phyloP scores from a whole-genome alignment of 1,284 basidiomycete species.

The Ustilago cynodontis region DNA sequence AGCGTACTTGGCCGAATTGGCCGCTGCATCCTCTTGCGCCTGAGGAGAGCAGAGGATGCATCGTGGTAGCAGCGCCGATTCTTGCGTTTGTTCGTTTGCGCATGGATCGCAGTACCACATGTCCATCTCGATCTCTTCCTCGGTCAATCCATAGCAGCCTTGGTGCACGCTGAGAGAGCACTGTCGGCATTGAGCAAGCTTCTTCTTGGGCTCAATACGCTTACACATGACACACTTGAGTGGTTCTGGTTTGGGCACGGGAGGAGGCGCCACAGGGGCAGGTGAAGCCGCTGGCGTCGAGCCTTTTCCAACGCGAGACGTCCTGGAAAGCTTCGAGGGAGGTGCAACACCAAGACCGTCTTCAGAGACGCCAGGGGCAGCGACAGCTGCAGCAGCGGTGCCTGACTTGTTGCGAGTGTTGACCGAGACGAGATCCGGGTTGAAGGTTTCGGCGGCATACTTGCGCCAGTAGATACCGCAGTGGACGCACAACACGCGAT shows the following conservation, averaged over 20 bases:
- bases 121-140: constrained; percentile 52
- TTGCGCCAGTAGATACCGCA: constrained; percentile 69
- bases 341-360: constrained; percentile 65
- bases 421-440: constrained; percentile 53
- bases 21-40: constrained; percentile 48
- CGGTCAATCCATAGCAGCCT: constrained; percentile 63
- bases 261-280: constrained; percentile 19
- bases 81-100: constrained; percentile 60
- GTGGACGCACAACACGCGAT: constrained; percentile 61
- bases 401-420: constrained; percentile 52
- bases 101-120: constrained; percentile 66
- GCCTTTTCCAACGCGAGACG: constrained; percentile 41
- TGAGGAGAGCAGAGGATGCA: constrained; percentile 60
- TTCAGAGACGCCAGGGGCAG: constrained; percentile 41
- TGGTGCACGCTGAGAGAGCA: constrained; percentile 66
- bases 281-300: constrained; percentile 27
- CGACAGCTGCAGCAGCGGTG: constrained; percentile 34
- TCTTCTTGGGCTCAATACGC: constrained; percentile 63
- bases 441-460: constrained; percentile 66
- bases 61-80: constrained; percentile 54
- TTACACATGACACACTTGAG: constrained; percentile 66
- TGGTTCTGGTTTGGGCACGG: constrained; percentile 46
- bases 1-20: constrained; percentile 40
- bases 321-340: constrained; percentile 45
- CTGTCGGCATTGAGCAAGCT: constrained; percentile 60